These are phyloP conservation scores for Silene uniflora DNA, from an alignment of 148 eudicot genomes.

Conservation along the genomic window DNA sequence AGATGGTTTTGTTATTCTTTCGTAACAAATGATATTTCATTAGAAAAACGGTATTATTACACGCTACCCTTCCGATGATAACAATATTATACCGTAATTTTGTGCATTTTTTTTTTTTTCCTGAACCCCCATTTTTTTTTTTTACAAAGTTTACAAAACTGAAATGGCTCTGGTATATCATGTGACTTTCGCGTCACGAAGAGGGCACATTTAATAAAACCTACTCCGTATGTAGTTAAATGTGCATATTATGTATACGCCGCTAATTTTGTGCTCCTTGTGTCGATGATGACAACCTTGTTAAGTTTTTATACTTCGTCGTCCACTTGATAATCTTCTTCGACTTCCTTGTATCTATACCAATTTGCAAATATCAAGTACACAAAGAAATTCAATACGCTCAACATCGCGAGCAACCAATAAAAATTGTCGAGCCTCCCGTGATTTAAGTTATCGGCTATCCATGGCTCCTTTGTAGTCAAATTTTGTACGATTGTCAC, in stretches of 20 bases:
- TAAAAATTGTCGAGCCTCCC: slow-evolving; percentile 80
- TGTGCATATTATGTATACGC: slow-evolving; percentile 9
- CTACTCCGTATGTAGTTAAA: neutral
- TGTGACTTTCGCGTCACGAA: neutral
- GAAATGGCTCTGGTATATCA: neutral
- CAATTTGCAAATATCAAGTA: slow-evolving; percentile 53
- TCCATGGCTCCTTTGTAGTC: slow-evolving; percentile 57
- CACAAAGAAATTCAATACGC: slow-evolving; percentile 45
- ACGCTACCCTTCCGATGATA: too few species aligned
- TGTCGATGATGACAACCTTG: slow-evolving; percentile 25
- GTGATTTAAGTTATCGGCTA: slow-evolving; percentile 75
- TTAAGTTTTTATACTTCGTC: slow-evolving; percentile 23
- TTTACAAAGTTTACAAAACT: slow-evolving; percentile 13
- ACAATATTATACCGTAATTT: neutral
- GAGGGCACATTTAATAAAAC: slow-evolving; percentile 1
- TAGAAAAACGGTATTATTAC: too few species aligned
- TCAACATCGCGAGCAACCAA: slow-evolving; percentile 60
- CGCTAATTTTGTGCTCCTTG: neutral
- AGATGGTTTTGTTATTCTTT: too few species aligned
- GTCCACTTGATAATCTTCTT: slow-evolving; percentile 48
- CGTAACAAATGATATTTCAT: too few species aligned
- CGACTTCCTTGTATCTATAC: slow-evolving; percentile 79
- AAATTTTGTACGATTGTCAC: slow-evolving; percentile 61
- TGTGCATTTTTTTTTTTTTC: too few species aligned
- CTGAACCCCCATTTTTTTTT: neutral